phyloP scores from a whole-genome alignment of 2,329 filamentous ascomycete genomes.

The Colletotrichum paranaense region DNA sequence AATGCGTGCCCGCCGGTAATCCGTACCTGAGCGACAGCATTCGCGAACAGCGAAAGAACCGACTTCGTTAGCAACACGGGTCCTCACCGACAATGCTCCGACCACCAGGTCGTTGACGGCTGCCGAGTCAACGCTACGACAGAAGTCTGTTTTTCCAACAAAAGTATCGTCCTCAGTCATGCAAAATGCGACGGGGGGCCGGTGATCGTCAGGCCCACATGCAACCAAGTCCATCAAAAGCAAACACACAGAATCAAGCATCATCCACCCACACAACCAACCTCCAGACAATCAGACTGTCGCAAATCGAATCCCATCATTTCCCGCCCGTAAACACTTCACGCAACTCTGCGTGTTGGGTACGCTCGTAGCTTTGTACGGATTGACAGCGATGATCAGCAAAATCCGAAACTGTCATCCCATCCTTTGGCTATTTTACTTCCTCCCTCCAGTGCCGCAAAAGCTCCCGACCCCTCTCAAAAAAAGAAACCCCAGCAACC shows the following conservation, averaged over 20 bases:
- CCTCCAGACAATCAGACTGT: neutral
- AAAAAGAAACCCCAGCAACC: conserved; percentile 9
- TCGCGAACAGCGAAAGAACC: neutral
- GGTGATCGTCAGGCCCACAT: neutral
- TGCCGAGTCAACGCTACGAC: conserved; percentile 13
- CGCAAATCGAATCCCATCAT: neutral
- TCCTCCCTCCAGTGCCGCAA: neutral
- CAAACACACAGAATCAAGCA: neutral
- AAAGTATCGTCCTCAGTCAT: neutral
- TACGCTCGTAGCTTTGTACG: too few species aligned
- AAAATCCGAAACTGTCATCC: conserved; percentile 6
- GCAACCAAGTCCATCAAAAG: neutral
- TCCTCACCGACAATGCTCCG: neutral
- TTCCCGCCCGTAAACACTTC: neutral
- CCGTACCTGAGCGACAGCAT: neutral
- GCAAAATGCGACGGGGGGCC: neutral
- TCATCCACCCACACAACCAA: neutral
- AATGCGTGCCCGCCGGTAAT: neutral
- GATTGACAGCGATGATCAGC: neutral
- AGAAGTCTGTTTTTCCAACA: neutral
- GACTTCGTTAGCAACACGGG: neutral
- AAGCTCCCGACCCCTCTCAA: neutral
- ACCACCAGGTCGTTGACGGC: neutral
- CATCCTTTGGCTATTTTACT: neutral
- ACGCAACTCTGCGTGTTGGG: too few species aligned